Evolutionary conservation across 441 rosid genomes (phyloP).

Genomic region (Flueggea neowawraea): DNA sequence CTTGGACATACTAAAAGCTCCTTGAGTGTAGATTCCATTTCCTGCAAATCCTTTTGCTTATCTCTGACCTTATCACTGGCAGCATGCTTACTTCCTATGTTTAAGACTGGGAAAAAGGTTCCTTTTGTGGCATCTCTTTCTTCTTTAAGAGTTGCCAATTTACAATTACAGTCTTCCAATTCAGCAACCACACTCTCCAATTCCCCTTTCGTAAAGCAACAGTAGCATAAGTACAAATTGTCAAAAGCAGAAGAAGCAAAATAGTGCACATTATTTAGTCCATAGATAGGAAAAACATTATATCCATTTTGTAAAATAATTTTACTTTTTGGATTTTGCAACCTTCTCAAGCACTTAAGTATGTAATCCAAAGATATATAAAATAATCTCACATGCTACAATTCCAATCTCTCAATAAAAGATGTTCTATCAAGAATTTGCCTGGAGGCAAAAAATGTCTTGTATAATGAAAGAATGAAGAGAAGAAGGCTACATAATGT

Average conservation of each 20-base stretch:
- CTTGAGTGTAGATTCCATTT: constrained; percentile 71
- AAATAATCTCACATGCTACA: neutral
- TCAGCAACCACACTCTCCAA: constrained; percentile 59
- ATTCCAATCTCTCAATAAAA: neutral
- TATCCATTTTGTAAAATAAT: neutral
- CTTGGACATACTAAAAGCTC: constrained; percentile 57
- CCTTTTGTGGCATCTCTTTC: constrained; percentile 89
- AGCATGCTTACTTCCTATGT: constrained; percentile 59
- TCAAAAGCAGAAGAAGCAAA: constrained; percentile 12
- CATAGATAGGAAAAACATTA: neutral
- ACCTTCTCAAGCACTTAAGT: neutral
- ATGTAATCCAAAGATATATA: neutral
- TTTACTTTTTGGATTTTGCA: neutral
- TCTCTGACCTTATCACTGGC: constrained; percentile 60
- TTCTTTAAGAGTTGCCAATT: constrained; percentile 71
- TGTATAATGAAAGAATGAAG: too few species aligned
- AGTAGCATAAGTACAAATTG: constrained; percentile 1
- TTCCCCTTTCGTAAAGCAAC: constrained; percentile 55
- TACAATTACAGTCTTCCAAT: constrained; percentile 64
- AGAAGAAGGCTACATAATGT: too few species aligned
- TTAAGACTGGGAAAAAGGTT: constrained; percentile 73
- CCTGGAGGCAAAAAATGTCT: too few species aligned
- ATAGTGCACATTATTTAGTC: constrained; percentile 6
- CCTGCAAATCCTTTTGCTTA: constrained; percentile 71
- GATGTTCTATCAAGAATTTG: neutral